Evolutionary conservation across 768 basidiomycete species (phyloP).

Genomic region (Lactarius vividus): DNA sequence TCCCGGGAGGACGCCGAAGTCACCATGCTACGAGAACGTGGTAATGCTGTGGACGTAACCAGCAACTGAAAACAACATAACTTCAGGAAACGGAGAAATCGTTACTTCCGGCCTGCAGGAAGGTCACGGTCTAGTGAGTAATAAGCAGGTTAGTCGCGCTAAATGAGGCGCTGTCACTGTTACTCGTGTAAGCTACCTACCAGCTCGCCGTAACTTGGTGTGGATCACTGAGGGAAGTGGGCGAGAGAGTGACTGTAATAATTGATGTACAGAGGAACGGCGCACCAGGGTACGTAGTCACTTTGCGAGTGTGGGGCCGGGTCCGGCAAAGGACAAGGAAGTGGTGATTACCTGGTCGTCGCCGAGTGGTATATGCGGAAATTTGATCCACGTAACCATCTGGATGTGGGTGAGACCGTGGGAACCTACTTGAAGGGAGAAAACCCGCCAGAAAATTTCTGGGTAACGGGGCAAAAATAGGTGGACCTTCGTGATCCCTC

Average conservation of each 20-base stretch:
- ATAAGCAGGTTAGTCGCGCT: conserved; percentile 49
- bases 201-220: no score
- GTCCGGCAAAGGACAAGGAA: background rate
- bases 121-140: conserved; percentile 51
- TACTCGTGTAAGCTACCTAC: no score
- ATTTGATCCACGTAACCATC: conserved; percentile 60
- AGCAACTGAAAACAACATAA: background rate
- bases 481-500: background rate
- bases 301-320: no score
- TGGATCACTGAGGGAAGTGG: no score
- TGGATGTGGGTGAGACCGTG: conserved; percentile 47
- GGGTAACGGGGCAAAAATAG: background rate
- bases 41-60: no score
- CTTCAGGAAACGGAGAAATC: background rate
- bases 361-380: conserved; percentile 52
- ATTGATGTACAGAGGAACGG: no score
- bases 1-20: conserved; percentile 54
- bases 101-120: conserved; percentile 55
- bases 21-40: conserved; percentile 62
- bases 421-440: conserved; percentile 45
- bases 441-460: background rate
- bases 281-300: conserved; percentile 29
- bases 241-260: no score
- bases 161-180: conserved; percentile 52
- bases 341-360: conserved; percentile 43